These are phyloP conservation scores for Conringia planisiliqua DNA, from an alignment of 345 rosid species.

Conservation along the genomic window DNA sequence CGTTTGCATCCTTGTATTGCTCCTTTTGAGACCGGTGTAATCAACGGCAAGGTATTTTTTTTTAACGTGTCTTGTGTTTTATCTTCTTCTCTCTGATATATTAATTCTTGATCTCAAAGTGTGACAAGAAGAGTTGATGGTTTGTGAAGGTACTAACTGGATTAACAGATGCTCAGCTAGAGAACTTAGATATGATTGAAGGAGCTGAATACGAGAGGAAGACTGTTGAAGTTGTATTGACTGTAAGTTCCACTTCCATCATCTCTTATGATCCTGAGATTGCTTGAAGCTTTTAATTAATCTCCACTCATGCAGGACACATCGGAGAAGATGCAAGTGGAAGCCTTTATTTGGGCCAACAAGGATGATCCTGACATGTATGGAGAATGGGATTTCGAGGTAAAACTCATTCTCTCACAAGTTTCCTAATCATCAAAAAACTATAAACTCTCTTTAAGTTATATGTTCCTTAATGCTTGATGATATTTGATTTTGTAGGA, in stretches of 20 bases:
- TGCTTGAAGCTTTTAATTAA: neutral
- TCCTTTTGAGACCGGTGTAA: constrained; percentile 43
- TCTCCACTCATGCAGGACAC: constrained; percentile 42
- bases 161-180: constrained; percentile 58
- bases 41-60: constrained; percentile 50
- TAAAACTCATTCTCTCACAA: constrained; percentile 15
- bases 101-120: neutral
- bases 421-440: neutral
- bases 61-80: no score
- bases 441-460: neutral
- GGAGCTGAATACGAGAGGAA: constrained; percentile 68
- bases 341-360: constrained; percentile 62
- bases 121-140: neutral
- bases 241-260: constrained; percentile 38
- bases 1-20: constrained; percentile 86
- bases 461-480: neutral
- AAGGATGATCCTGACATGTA: constrained; percentile 62
- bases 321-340: constrained; percentile 44
- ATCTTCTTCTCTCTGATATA: neutral
- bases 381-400: constrained; percentile 96
- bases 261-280: neutral
- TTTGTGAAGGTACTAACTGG: constrained; percentile 59
- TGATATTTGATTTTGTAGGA: constrained; percentile 41
- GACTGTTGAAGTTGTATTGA: constrained; percentile 50
- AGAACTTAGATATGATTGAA: constrained; percentile 64